Evolutionary conservation across 805 yeast species (phyloP), one percentile per base, ranked within the genome.

Genomic region (Candida silvatica): DNA sequence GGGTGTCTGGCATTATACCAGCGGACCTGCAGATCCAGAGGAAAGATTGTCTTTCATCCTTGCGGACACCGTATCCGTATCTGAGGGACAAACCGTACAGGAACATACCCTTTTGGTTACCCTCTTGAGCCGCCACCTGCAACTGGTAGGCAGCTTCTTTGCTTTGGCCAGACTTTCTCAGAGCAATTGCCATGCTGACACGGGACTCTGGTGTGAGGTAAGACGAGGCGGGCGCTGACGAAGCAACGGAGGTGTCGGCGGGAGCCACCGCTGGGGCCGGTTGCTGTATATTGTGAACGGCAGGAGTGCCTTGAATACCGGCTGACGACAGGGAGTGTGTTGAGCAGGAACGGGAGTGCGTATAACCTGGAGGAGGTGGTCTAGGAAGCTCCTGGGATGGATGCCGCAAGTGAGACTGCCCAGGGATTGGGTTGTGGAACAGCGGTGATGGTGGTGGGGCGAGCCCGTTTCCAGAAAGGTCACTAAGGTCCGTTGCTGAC

Each of bases 131-230:
- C 2, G 84, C 81, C 20, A 69, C 62, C 42, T 74, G 77, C 36
- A 83, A 59, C 44, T 77, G 83, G 45, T 77, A 74, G 2, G 87
- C 69, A 3, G 86, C 79, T 46, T 79, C 90, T 31, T 76, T 66
- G 25, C 74, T 68, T 35, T 77, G 71, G 1, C 84, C 85, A 22
- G 67, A 55, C 27, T 67, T 67, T 36, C 82, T 64, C 32, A 75
- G 57, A 14, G 66, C 64, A 6, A 64, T 56, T 1, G 80, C 80
- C 41, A 61, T 44, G 11, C 57, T 50, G 1, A 66, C 65, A 32
- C 71, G 46, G 6, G 61, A 44, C 26, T 49, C 51, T 4, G 58
- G 54, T 2, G 54, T 43, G 4, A 35, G 32, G 20, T 39, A 38
- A n/a, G 17, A 32, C 14, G n/a, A n/a, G n/a, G n/a, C n/a, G n/a